Conservation (phyloP, 805 yeast genomes). For the Hanseniaspora lindneri region DNA sequence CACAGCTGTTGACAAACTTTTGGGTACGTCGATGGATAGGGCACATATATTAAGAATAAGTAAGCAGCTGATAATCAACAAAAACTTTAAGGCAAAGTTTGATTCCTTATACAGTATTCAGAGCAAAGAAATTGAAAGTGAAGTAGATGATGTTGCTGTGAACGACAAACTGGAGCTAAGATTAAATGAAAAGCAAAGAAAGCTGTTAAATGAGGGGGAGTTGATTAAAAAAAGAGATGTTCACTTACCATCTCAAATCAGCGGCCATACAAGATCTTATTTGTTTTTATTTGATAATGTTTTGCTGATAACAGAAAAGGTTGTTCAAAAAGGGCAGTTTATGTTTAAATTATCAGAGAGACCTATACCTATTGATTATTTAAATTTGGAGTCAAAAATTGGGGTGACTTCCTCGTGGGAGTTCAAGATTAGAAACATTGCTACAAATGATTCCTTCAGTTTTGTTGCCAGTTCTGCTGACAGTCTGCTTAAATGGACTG, state of each 20-base stretch:
- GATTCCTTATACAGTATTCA: neutral
- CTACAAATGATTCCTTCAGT: slow-evolving; percentile 43
- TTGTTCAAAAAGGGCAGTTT: slow-evolving; percentile 31
- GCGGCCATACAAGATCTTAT: slow-evolving; percentile 29
- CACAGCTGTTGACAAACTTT: slow-evolving; percentile 46
- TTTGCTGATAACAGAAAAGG: slow-evolving; percentile 49
- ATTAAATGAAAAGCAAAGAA: slow-evolving; percentile 43
- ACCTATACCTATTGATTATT: slow-evolving; percentile 51
- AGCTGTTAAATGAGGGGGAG: slow-evolving; percentile 46
- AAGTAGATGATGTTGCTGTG: slow-evolving; percentile 4
- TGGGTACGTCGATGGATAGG: slow-evolving; percentile 48
- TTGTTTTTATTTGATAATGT: slow-evolving; percentile 60
- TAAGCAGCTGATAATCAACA: slow-evolving; percentile 25
- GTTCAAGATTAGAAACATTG: slow-evolving; percentile 48
- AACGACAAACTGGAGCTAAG: slow-evolving; percentile 33
- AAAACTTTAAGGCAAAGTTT: slow-evolving; percentile 17
- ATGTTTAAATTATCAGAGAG: slow-evolving; percentile 38
- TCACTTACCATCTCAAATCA: slow-evolving; percentile 39
- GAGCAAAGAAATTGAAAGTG: neutral
- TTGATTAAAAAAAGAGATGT: slow-evolving; percentile 52
- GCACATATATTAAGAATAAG: slow-evolving; percentile 44
- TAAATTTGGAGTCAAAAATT: slow-evolving; percentile 41
- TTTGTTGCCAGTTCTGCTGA: slow-evolving; percentile 37
- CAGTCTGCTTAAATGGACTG: slow-evolving; percentile 51
- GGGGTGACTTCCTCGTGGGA: slow-evolving; percentile 1